Evolutionary conservation across 257 asterid species (phyloP).

Genomic region (Schizonepeta tenuifolia): DNA sequence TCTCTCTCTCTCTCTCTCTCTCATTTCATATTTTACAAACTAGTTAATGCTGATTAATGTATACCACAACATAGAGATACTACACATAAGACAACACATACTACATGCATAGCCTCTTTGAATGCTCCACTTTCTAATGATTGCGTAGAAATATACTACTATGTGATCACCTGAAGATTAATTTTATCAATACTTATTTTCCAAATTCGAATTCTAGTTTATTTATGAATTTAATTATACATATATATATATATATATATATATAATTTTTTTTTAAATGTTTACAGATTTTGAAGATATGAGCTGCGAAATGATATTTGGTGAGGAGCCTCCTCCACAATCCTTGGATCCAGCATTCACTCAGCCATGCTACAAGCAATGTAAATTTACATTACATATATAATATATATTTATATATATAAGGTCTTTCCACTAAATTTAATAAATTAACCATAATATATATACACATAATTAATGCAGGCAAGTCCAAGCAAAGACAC

Average conservation of each 20-base stretch:
- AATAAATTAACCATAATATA: not conserved
- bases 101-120: no score
- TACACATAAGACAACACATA: no score
- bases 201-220: no score
- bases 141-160: no score
- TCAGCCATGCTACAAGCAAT: conserved; percentile 81
- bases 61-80: no score
- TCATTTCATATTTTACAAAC: conserved; percentile 23
- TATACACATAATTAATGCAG: conserved; percentile 45
- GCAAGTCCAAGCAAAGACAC: conserved; percentile 56
- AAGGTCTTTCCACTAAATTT: not conserved
- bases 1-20: not conserved
- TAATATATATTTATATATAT: no score
- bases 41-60: conserved; percentile 33
- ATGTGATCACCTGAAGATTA: no score
- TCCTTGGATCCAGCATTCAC: conserved; percentile 67
- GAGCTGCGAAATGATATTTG: conserved; percentile 96
- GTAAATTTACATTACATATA: conserved; percentile 41
- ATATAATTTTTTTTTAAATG: no score
- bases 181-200: no score
- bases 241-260: no score
- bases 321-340: conserved; percentile 73
- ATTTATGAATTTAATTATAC: no score
- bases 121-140: conserved; percentile 25
- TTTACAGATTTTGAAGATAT: conserved; percentile 89